Conservation (phyloP, 1,284 basidiomycete species). For the Baeospora myosura region DNA sequence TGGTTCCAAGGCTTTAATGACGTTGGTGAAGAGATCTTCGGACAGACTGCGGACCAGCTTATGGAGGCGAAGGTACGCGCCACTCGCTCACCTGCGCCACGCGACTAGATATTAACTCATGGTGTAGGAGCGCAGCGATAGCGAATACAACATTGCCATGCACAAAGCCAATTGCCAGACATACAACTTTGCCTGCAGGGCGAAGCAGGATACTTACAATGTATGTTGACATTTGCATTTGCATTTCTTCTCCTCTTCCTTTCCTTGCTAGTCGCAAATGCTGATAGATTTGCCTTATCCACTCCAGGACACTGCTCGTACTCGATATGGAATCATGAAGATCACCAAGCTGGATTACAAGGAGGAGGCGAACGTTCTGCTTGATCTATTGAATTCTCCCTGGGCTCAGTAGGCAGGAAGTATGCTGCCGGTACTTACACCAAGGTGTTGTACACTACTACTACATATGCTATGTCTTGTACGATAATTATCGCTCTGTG, state of each 20-base stretch:
- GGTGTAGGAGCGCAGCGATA: constrained; percentile 57
- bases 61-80: constrained; percentile 58
- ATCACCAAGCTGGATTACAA: constrained; percentile 65
- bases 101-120: constrained; percentile 3
- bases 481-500: too few species aligned
- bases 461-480: too few species aligned
- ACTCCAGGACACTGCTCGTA: constrained; percentile 70
- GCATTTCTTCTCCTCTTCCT: constrained; percentile 1
- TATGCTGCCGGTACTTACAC: too few species aligned
- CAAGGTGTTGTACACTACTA: too few species aligned
- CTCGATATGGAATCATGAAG: constrained; percentile 75
- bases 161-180: constrained; percentile 62
- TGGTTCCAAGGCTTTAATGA: constrained; percentile 99
- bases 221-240: constrained; percentile 35
- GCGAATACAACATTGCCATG: constrained; percentile 56
- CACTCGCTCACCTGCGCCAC: constrained; percentile 1
- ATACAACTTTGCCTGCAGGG: constrained; percentile 83
- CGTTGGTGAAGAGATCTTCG: constrained; percentile 73
- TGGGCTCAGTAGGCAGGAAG: constrained; percentile 23
- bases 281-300: too few species aligned
- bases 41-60: constrained; percentile 77
- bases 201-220: constrained; percentile 83
- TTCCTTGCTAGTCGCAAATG: too few species aligned
- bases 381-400: constrained; percentile 42
- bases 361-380: constrained; percentile 58